Base-by-base conservation (phyloP, 805 yeast species). In the Saccharomycodes ludwigii region DNA sequence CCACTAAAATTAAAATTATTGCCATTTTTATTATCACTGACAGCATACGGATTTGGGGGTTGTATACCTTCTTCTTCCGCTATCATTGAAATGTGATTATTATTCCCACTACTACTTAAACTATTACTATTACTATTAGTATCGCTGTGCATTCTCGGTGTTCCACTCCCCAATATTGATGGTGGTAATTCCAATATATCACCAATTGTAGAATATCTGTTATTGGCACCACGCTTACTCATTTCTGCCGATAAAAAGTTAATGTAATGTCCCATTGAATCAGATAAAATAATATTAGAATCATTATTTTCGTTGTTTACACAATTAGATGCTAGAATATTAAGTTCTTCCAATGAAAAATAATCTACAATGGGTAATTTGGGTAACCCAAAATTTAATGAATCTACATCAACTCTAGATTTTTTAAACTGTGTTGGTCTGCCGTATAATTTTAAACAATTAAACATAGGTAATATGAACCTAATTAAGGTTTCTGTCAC, bases 351-450 rank as follows among this genome's bases (percentile, higher is more conserved):
- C 15, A 17, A 12, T 10, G 48, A 41, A 23, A 78, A 47, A 40
- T 73, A 73, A 41, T 71, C 66, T 17, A 70, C 70, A 32, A 63
- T 68, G n/a, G 91, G 91, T 42, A 79, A 63, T 27, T 68, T 69
- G 3, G 91, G 91, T 37, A 79, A 60, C 1, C 78, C 86, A 56
- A 77, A 80, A 35, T 77, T 59, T 44, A 79, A 49, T 1, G 82
- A 73, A 3, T 61, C 50, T 9, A 56, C 52, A 40, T 75, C 69
- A 3, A 48, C 47, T 49, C 73, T 72, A 34, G 66, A 65, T 19
- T 76, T 66, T 30, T 59, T 58, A 46, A 79, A 68, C 37, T 61
- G 71, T 18, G 58, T 55, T 4, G 91, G 88, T 37, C 88, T 63
- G n/a, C 91, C 91, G 48, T 79, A 80, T 30, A 77, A 53, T 43